These are phyloP conservation scores for Carex pumila DNA, from an alignment of 176 grass and related monocot species.

Conservation along the genomic window DNA sequence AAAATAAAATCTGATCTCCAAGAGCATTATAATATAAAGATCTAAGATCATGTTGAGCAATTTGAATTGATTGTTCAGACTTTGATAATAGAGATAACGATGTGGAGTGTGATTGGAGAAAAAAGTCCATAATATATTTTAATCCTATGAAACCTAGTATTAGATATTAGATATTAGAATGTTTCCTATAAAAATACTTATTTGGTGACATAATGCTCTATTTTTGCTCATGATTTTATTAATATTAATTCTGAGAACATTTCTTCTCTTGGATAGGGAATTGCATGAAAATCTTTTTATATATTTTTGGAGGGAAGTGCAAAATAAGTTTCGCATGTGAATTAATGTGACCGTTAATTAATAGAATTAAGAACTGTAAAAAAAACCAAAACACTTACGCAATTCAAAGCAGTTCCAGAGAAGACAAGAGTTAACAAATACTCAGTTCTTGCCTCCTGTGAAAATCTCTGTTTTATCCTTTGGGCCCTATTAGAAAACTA, in stretches of 20 bases:
- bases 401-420: not conserved
- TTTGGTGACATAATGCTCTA: not conserved
- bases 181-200: not conserved
- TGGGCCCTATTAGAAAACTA: not conserved
- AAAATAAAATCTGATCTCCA: no score
- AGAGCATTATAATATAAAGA: no score
- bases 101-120: no score
- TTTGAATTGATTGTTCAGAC: no score
- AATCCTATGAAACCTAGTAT: no score
- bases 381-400: not conserved
- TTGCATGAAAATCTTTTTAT: not conserved
- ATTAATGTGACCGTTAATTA: not conserved
- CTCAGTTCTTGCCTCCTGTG: not conserved
- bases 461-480: constrained; percentile 23
- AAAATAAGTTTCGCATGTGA: not conserved
- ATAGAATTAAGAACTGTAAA: not conserved
- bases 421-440: not conserved
- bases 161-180: not conserved
- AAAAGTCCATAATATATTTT: no score
- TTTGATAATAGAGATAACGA: no score
- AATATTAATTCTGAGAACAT: not conserved
- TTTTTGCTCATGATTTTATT: not conserved
- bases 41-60: no score
- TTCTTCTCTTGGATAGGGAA: not conserved
- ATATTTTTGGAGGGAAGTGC: constrained; percentile 4